Percentiles rank a stretch among this genome's conserved stretches.
Conservation (phyloP, 2,329 filamentous ascomycete genomes). For the Aspergillus brunneoviolaceus region DNA sequence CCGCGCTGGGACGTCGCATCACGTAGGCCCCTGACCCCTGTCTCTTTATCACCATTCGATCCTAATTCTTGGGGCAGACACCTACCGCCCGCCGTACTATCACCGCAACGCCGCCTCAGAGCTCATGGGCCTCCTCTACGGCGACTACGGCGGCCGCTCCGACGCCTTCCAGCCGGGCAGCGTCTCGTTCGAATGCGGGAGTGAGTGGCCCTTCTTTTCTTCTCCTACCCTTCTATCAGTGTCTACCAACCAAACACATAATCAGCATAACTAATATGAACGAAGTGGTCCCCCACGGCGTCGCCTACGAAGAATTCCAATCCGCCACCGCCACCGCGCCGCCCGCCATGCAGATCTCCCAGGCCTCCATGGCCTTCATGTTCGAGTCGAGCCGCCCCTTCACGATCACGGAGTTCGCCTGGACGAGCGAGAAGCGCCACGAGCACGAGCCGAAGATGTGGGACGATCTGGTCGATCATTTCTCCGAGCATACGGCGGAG, state of each 20-base stretch:
- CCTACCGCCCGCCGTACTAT: constrained; percentile 45
- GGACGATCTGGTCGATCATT: constrained; percentile 56
- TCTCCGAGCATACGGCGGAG: constrained; percentile 49
- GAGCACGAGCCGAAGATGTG: constrained; percentile 55
- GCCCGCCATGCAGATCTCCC: constrained; percentile 32
- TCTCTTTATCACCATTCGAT: background rate
- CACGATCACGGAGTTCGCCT: constrained; percentile 38
- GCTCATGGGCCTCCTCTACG: constrained; percentile 41
- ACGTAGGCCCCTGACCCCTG: constrained; percentile 21
- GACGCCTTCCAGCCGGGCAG: constrained; percentile 36
- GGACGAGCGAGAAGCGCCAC: constrained; percentile 41
- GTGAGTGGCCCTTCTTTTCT: constrained; percentile 18
- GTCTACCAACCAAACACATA: no score
- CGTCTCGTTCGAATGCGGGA: constrained; percentile 38
- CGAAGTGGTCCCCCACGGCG: constrained; percentile 37
- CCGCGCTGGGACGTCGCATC: constrained; percentile 43
- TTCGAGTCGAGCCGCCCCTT: constrained; percentile 37
- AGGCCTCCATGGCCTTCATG: constrained; percentile 37
- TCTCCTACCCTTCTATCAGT: background rate
- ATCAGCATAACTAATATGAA: background rate
- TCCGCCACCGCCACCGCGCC: constrained; percentile 28
- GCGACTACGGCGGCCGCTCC: constrained; percentile 35
- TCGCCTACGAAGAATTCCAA: constrained; percentile 38
- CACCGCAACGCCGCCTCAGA: constrained; percentile 44
- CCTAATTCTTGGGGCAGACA: constrained; percentile 23